Percentiles rank a stretch among this genome's conserved stretches.
These are phyloP conservation scores for Usnea hakonensis DNA, from an alignment of 495 filamentous ascomycete genomes.

Conservation along the genomic window DNA sequence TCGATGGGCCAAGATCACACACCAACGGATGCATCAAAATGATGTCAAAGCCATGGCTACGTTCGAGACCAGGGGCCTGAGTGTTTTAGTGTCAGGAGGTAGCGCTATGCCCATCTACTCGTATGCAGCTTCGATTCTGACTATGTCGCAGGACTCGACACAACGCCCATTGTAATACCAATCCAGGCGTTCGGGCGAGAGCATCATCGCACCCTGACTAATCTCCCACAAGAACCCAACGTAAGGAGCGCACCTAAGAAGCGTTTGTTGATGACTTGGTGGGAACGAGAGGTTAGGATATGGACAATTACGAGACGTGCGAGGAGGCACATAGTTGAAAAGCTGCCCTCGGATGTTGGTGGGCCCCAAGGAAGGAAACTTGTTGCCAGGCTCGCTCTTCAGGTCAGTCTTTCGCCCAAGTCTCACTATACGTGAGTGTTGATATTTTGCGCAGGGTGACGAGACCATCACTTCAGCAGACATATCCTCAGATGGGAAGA, in stretches of 20 bases:
- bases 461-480: conserved; percentile 78
- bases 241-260: conserved; percentile 61
- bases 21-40: conserved; percentile 75
- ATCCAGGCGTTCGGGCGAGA: conserved; percentile 74
- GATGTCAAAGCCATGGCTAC: conserved; percentile 94
- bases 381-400: conserved; percentile 29
- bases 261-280: conserved; percentile 81
- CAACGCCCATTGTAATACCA: conserved; percentile 70
- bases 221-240: conserved; percentile 67
- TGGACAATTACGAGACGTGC: conserved; percentile 45
- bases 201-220: conserved; percentile 66
- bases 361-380: conserved; percentile 27
- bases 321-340: not conserved
- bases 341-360: not conserved
- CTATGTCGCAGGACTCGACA: conserved; percentile 63
- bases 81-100: conserved; percentile 89
- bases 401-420: conserved; percentile 25
- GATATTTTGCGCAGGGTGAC: conserved; percentile 50
- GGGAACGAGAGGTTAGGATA: conserved; percentile 79
- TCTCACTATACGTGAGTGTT: conserved; percentile 43
- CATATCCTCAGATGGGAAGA: conserved; percentile 61
- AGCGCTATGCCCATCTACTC: conserved; percentile 7
- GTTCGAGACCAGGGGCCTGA: conserved; percentile 75
- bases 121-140: conserved; percentile 1
- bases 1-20: conserved; percentile 78